Base-by-base conservation (phyloP, 169 alveolate genomes). In the Plasmodium vivax region DNA sequence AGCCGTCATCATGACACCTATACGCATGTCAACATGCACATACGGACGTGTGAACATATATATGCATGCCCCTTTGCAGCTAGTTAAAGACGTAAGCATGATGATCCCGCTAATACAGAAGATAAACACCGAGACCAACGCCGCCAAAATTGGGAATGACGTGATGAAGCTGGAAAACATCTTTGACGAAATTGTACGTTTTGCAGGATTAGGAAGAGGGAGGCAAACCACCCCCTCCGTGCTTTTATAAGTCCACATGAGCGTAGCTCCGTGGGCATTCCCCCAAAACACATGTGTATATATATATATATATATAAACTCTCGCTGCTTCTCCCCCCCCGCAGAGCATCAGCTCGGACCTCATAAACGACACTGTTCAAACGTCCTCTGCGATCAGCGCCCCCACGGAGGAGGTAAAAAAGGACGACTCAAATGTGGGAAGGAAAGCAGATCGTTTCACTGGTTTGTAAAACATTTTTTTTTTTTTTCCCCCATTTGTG, bases 61-160 rank as follows among this genome's bases (percentile, higher is more conserved):
- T 58, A 8, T 83, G 68, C 51, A 34, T 58, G 19, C 58, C 3
- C n/a, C 38, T 84, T 84, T 84, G 10, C 80, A 85, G 93, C 81
- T 85, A n/a, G 93, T 85, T 75, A 85, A 85, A 45, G 93, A 85
- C 30, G 93, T 85, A 34, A 54, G 87, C 30, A 79, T 75, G 14
- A 85, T 85, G 93, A 85, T 85, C 41, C 93, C 93, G 38, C 56
- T 85, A 45, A 85, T 85, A 85, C 93, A 85, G 58, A 75, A 85
- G 68, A 85, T 85, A 12, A 85, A 77, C 74, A 30, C 93, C 43
- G 93, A 85, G n/a, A 85, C 93, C 36, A 85, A 85, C n/a, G 93
- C 93, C 47, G 30, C 56, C 27, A 85, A 85, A 85, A 85, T 85
- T 56, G 93, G 93, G 43, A 85, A 79, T 77, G 93, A 85, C 45